Evolutionary conservation across 331 rosid species (phyloP), one percentile per base, ranked within the genome.

Genomic region (Stylosanthes scabra): DNA sequence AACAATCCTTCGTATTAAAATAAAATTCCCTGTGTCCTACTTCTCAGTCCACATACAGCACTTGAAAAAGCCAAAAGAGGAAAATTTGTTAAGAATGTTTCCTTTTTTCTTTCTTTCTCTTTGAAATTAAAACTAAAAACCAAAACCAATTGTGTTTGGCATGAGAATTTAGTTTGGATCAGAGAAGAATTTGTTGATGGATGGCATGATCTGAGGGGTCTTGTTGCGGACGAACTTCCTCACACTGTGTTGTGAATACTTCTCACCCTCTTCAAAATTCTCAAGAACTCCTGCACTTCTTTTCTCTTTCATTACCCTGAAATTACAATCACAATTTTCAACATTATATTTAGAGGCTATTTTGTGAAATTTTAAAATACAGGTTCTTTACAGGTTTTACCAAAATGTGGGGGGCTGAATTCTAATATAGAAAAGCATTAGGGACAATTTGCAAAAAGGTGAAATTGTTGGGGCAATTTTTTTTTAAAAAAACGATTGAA

Each of bases 261-360:
- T 94, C 93, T 90, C 88, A 42, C 99, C 99, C 86, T 94, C 97
- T 6, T 68, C 83, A 29, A 74, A 81, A 84, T 94, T 94, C 9
- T 91, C 99, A 62, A 91, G 93, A 80, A 94, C 51, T 78, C 99
- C 99, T 78, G 97, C 97, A 44, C 86, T 62, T 87, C 97, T 88
- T 42, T 89, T 85, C 82, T 91, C 83, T 58, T 91, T 94, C 63
- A 71, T 79, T 70, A 91, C 93, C 97, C 99, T 89, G 81, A 68
- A 25, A 63, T 3, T 59, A 70, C 6, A 49, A 45, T 66, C 77
- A 77, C 57, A 63, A 50, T 3, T 49, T 51, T 51, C 15, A n/a
- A 51, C 12, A 49, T 49, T 12, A 49, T 49, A 20, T 20, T 20
- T 20, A 0, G 25, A 20, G 25, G 1, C 25, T 20, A 20, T 20